A percentile compares a stretch with the other conserved stretches of the same genome.
Evolutionary conservation across 352 stramenopile genomes (phyloP).

Genomic region (Phytophthora lateralis): DNA sequence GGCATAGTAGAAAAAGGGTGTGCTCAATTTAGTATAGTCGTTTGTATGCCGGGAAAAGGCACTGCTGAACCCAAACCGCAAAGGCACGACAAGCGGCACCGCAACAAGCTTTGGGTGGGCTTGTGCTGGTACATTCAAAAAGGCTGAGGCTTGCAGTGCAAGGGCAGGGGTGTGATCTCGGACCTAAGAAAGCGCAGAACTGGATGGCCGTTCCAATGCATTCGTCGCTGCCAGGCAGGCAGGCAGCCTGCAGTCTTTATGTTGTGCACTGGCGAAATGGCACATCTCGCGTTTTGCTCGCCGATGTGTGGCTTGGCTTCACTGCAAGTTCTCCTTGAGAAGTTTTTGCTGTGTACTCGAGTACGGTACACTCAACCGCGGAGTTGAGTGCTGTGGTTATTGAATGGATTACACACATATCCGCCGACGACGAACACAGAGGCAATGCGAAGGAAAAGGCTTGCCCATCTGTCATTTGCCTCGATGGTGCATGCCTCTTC

Average conservation of each 20-base stretch:
- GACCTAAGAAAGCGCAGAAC: too few species aligned
- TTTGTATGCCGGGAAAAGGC: conserved; percentile 7
- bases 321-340: conserved; percentile 5
- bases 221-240: too few species aligned
- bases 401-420: conserved; percentile 7
- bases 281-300: conserved; percentile 14
- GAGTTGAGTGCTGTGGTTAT: neutral
- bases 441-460: neutral
- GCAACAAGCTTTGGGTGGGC: neutral
- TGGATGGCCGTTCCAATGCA: too few species aligned
- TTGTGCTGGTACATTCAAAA: conserved; percentile 3
- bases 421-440: conserved; percentile 2
- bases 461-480: too few species aligned
- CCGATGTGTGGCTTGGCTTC: conserved; percentile 18
- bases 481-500: too few species aligned
- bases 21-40: neutral
- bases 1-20: conserved; percentile 13
- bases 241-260: too few species aligned
- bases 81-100: neutral
- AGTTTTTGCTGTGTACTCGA: too few species aligned
- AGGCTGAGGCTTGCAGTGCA: too few species aligned
- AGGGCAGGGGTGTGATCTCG: too few species aligned
- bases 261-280: conserved; percentile 12
- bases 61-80: neutral
- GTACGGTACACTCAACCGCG: conserved; percentile 2